These are phyloP conservation scores for Logfia minima DNA, from an alignment of 129 eudicot species.

Conservation along the genomic window DNA sequence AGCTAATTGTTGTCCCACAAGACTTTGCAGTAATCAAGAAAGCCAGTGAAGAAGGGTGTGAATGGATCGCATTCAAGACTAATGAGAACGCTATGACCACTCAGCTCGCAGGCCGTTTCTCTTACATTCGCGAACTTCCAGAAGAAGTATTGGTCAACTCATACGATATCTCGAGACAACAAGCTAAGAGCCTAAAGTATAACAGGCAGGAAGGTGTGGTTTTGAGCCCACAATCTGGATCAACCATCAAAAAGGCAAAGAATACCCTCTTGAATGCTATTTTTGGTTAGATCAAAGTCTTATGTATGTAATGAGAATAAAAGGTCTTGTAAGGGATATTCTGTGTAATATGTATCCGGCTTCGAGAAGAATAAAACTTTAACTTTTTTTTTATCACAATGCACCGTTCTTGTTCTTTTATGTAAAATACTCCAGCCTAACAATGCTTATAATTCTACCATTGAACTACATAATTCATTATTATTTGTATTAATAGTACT, in stretches of 20 bases:
- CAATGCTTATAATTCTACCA: no score
- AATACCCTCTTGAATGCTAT: slow-evolving; percentile 17
- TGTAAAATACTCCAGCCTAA: neutral
- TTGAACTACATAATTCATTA: neutral
- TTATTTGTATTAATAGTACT: neutral
- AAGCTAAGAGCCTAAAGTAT: slow-evolving; percentile 51
- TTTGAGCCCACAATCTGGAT: slow-evolving; percentile 44
- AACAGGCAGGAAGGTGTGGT: slow-evolving; percentile 50
- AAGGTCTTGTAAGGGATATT: slow-evolving; percentile 9
- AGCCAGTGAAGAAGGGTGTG: slow-evolving; percentile 62
- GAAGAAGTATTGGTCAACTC: slow-evolving; percentile 54
- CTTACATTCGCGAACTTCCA: slow-evolving; percentile 52
- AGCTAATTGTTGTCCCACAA: slow-evolving; percentile 65
- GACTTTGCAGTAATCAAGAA: slow-evolving; percentile 59
- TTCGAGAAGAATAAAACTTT: neutral
- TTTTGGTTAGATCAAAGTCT: slow-evolving; percentile 30
- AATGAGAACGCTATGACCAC: slow-evolving; percentile 46
- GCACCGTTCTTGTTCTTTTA: neutral
- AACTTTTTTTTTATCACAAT: neutral
- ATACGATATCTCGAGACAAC: slow-evolving; percentile 47
- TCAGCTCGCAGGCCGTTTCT: slow-evolving; percentile 54
- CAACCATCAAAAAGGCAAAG: slow-evolving; percentile 1
- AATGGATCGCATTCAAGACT: slow-evolving; percentile 68
- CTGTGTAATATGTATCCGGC: slow-evolving; percentile 5
- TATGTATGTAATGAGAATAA: slow-evolving; percentile 8